Base-by-base conservation (phyloP, 495 filamentous ascomycete species). In the Annulohypoxylon nitens region DNA sequence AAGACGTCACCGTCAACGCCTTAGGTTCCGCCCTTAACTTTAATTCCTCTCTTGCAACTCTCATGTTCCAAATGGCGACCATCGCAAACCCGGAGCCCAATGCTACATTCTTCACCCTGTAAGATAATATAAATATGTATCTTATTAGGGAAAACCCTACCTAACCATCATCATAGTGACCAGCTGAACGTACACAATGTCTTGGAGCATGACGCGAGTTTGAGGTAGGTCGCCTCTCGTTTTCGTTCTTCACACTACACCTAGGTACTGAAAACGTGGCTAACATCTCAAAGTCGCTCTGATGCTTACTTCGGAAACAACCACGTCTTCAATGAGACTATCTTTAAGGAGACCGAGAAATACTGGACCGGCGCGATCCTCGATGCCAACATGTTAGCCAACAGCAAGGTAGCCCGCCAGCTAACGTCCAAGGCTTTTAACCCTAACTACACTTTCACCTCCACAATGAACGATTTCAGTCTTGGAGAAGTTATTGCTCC, bases 101-200 rank as follows among this genome's bases (percentile, higher is more conserved):
- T 69, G 82, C 84, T n/a, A 86, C 85, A 6, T 81, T 64, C 48
- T 88, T 88, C 68, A 81, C 79, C 6, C 79, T 86, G 73, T 76
- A 69, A 58, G 69, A 16, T 36, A 26, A 43, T 20, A 16, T 36
- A 14, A 16, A 7, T 36, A 2, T 12, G 9, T 8, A 3, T 37
- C 20, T 26, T 7, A 43, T 41, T 2, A 1, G 1, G 14, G 6
- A 10, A 51, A 23, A 23, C 20, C 20, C 20, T 23, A 23, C 20
- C n/a, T 39, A 33, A 55, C 16, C 57, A 26, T 47, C 16, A 61
- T 16, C 11, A 2, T 41, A 78, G 76, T 8, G 81, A 85, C 54
- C 69, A 82, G 7, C 76, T 87, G 7, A 77, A 82, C 67, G 62
- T 72, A 7, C 85, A 86, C 64, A 82, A 85, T 55, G 71, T 85